These are phyloP conservation scores for Trichoderma sp. DNA, from an alignment of 2,329 filamentous ascomycete genomes.

Conservation along the genomic window DNA sequence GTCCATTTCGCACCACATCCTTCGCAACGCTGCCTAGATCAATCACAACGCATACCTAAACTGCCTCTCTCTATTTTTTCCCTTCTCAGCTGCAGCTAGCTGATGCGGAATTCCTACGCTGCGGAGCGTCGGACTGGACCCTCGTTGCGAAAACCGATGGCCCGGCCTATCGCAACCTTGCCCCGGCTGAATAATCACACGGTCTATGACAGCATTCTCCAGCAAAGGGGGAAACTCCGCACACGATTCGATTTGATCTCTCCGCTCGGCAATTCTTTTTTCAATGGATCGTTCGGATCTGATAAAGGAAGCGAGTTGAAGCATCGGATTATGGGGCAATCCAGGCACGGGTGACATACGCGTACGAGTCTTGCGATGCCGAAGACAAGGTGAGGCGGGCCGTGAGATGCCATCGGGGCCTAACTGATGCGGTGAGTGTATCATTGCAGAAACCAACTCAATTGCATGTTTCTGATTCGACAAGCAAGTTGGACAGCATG, in stretches of 20 bases:
- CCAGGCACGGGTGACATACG: background rate
- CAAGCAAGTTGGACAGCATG: background rate
- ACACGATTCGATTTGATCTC: background rate
- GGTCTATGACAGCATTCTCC: constrained; percentile 4
- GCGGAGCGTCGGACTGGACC: constrained; percentile 18
- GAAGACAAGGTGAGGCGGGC: background rate
- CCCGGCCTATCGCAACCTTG: constrained; percentile 12
- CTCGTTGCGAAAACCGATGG: constrained; percentile 16
- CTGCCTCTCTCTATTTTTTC: background rate
- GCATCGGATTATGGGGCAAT: background rate
- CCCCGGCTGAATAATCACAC: constrained; percentile 13
- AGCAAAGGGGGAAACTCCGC: constrained; percentile 15
- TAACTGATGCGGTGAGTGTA: background rate
- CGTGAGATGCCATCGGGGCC: background rate
- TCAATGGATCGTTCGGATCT: background rate
- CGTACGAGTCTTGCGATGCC: background rate
- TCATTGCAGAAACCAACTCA: background rate
- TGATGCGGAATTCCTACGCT: constrained; percentile 11
- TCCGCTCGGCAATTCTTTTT: background rate
- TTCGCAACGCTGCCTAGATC: background rate
- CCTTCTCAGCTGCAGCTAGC: background rate
- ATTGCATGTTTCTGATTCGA: background rate
- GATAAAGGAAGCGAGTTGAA: background rate
- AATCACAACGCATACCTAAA: background rate
- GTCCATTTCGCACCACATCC: constrained; percentile 6